These are phyloP conservation scores for Setomelanomma holmii DNA, from an alignment of 2,329 filamentous ascomycete genomes.

Conservation along the genomic window DNA sequence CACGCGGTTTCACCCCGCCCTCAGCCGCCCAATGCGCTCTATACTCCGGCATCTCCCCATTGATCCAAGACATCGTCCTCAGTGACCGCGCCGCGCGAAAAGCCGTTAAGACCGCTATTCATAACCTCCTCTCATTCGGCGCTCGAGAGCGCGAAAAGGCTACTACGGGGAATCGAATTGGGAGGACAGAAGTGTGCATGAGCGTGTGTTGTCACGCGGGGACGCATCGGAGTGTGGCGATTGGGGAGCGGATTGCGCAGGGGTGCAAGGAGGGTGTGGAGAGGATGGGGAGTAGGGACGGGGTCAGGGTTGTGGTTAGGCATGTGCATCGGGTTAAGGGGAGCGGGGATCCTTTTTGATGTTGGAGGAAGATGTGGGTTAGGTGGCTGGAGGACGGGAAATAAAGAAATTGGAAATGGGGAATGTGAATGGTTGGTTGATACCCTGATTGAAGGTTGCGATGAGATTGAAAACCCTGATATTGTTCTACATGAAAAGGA, in stretches of 20 bases:
- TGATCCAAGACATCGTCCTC: constrained; percentile 33
- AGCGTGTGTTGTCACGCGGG: constrained; percentile 35
- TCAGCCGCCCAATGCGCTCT: constrained; percentile 14
- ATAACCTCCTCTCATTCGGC: constrained; percentile 15
- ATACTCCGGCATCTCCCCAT: constrained; percentile 30
- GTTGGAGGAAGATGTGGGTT: background rate
- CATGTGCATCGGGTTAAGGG: constrained; percentile 39
- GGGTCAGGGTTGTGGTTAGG: constrained; percentile 30
- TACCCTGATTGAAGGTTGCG: background rate
- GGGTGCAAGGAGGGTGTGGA: constrained; percentile 23
- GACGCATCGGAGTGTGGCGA: constrained; percentile 42
- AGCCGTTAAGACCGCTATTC: constrained; percentile 18
- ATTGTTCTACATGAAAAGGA: constrained; percentile 31
- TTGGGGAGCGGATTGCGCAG: constrained; percentile 36
- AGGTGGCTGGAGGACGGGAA: background rate
- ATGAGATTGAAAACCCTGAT: constrained; percentile 12
- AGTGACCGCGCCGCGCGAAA: constrained; percentile 18
- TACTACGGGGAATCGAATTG: no score
- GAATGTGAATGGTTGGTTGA: background rate
- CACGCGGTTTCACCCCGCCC: constrained; percentile 19
- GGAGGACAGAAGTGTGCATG: constrained; percentile 16
- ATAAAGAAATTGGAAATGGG: background rate
- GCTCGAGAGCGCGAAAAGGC: background rate
- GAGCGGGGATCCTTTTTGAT: constrained; percentile 27
- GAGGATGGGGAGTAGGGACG: constrained; percentile 13